phyloP scores from a whole-genome alignment of 495 filamentous ascomycete species.

The Saxispiralis lemnorum region DNA sequence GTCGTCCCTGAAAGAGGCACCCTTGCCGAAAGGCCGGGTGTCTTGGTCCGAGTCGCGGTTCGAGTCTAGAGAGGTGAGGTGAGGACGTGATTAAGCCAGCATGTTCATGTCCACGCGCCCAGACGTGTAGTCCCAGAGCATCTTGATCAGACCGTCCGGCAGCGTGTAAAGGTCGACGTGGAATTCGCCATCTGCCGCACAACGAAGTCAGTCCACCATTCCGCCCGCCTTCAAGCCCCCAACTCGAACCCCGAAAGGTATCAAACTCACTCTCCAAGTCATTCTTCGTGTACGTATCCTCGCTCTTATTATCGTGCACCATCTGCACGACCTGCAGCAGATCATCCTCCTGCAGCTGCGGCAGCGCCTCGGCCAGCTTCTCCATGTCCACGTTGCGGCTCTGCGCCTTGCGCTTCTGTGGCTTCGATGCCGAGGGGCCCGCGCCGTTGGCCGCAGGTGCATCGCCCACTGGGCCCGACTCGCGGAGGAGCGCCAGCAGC shows the following conservation, averaged over 20 bases:
- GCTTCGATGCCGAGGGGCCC: conserved; percentile 33
- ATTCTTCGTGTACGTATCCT: conserved; percentile 88
- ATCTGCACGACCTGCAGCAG: conserved; percentile 88
- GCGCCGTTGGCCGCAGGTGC: conserved; percentile 38
- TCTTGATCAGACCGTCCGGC: conserved; percentile 62
- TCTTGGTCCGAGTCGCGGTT: too few relatives aligned
- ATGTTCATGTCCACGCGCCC: conserved; percentile 14
- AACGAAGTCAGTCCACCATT: too few relatives aligned
- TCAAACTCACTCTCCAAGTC: conserved; percentile 69
- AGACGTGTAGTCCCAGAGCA: conserved; percentile 75
- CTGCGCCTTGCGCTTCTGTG: conserved; percentile 59
- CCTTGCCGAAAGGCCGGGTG: too few relatives aligned
- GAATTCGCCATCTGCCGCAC: conserved; percentile 69
- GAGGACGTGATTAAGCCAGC: neutral
- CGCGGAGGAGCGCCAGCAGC: conserved; percentile 52
- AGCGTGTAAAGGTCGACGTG: conserved; percentile 95
- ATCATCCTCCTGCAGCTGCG: conserved; percentile 70
- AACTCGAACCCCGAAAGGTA: neutral
- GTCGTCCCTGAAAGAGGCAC: too few relatives aligned
- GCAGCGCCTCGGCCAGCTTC: conserved; percentile 86
- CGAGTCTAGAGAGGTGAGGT: too few relatives aligned
- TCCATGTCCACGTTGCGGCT: conserved; percentile 65
- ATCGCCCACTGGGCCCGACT: conserved; percentile 56
- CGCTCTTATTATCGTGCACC: conserved; percentile 88
- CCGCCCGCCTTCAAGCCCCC: too few relatives aligned